Conservation (phyloP, 1,284 basidiomycete genomes). For the Mycena citricolor region DNA sequence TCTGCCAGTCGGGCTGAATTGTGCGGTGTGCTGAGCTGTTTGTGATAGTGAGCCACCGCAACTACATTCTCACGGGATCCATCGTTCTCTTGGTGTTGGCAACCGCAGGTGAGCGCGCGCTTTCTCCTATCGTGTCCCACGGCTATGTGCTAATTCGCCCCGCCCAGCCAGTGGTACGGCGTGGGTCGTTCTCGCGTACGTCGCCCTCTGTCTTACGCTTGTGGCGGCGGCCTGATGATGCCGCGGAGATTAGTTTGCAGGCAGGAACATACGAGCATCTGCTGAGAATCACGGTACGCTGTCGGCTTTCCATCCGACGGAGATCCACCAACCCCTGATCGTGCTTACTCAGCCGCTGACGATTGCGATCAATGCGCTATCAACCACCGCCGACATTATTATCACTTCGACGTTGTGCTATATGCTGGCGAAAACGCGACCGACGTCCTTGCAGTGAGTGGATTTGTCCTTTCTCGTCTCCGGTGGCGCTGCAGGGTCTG, state of each 20-base stretch:
- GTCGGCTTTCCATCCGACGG: not conserved
- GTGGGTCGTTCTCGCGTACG: conserved; percentile 26
- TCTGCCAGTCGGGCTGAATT: not conserved
- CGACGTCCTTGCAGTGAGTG: conserved; percentile 41
- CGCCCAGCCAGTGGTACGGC: too few relatives aligned
- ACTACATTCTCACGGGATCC: conserved; percentile 25
- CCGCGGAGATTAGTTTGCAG: conserved; percentile 8
- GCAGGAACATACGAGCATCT: conserved; percentile 19
- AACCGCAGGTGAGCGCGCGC: conserved; percentile 24
- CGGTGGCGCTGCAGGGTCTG: too few relatives aligned
- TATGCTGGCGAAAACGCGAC: conserved; percentile 42
- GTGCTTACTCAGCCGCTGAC: conserved; percentile 34
- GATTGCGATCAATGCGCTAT: conserved; percentile 43
- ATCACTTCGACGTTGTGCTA: conserved; percentile 43
- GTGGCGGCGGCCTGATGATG: conserved; percentile 6
- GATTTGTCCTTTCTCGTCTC: too few relatives aligned
- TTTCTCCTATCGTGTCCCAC: too few relatives aligned
- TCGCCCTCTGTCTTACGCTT: not conserved
- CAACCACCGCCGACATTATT: conserved; percentile 42
- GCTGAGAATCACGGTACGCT: conserved; percentile 11
- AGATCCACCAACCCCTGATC: too few relatives aligned
- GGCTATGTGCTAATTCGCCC: too few relatives aligned
- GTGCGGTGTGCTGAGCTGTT: not conserved
- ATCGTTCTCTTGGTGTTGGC: conserved; percentile 29
- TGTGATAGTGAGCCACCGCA: conserved; percentile 30